Conservation (phyloP, 805 yeast species). For the Saccharomycopsis lassenensis region DNA sequence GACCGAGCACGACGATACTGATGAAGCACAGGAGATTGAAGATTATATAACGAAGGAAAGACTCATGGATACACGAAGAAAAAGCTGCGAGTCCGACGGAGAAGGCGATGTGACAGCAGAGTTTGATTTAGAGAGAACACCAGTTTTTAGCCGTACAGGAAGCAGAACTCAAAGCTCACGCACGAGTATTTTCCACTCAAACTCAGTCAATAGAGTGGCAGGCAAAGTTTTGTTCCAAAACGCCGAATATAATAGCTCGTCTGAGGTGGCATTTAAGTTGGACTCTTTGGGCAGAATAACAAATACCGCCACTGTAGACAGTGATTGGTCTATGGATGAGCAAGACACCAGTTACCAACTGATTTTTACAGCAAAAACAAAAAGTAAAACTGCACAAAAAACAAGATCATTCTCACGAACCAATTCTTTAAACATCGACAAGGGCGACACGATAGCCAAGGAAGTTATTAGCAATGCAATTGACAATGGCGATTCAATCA, state of each 20-base stretch:
- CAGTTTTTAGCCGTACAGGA: slow-evolving; percentile 10
- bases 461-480: slow-evolving; percentile 11
- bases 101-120: background rate
- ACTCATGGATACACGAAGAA: slow-evolving; percentile 1
- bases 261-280: slow-evolving; percentile 12
- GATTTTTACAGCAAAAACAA: background rate
- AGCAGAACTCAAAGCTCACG: too few relatives aligned
- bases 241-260: background rate
- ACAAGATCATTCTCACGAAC: slow-evolving; percentile 8
- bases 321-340: background rate
- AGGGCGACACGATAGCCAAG: slow-evolving; percentile 6
- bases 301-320: background rate
- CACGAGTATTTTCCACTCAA: background rate
- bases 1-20: slow-evolving; percentile 1
- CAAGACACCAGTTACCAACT: background rate
- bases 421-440: slow-evolving; percentile 7
- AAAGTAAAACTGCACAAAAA: background rate
- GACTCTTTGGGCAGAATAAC: slow-evolving; percentile 16
- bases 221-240: slow-evolving; percentile 1
- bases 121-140: slow-evolving; percentile 15
- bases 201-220: background rate
- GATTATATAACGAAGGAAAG: slow-evolving; percentile 8
- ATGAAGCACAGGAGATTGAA: slow-evolving; percentile 7
- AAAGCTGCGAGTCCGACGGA: background rate
- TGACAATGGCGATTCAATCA: slow-evolving; percentile 12